phyloP scores from a whole-genome alignment of 345 rosid species.

The Bruguiera parviflora region DNA sequence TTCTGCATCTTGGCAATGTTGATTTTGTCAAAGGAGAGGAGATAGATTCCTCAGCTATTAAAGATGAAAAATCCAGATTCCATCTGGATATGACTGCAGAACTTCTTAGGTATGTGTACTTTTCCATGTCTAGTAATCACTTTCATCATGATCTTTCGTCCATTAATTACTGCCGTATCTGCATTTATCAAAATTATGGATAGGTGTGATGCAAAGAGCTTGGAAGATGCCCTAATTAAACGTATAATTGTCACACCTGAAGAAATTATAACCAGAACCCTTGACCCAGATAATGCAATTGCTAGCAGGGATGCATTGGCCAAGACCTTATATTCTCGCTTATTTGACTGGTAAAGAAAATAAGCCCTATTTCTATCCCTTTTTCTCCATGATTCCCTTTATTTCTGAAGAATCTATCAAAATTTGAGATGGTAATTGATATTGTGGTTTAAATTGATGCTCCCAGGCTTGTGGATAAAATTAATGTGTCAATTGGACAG shows the following conservation, averaged over 20 bases:
- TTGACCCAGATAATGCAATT: conserved; percentile 77
- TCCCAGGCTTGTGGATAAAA: conserved; percentile 86
- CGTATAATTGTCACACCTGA: conserved; percentile 99
- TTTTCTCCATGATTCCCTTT: not conserved
- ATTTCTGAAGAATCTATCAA: not conserved
- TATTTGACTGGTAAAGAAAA: conserved; percentile 83
- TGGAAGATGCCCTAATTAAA: conserved; percentile 88
- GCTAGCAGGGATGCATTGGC: conserved; percentile 94
- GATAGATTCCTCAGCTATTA: conserved; percentile 80
- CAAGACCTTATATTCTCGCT: conserved; percentile 82
- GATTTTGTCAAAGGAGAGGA: conserved; percentile 87
- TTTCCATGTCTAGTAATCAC: not conserved
- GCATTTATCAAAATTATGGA: not conserved
- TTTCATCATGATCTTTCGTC: not conserved
- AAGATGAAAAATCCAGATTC: conserved; percentile 80
- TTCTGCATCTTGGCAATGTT: conserved; percentile 86
- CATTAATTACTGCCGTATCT: not conserved
- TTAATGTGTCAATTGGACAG: conserved; percentile 88
- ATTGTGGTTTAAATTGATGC: not conserved
- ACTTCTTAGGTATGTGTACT: conserved; percentile 58
- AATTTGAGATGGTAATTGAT: not conserved
- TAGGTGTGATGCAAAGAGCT: conserved; percentile 76
- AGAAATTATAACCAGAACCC: conserved; percentile 91
- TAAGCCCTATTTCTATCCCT: not conserved
- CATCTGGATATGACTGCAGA: conserved; percentile 75